Evolutionary conservation across 768 basidiomycete species (phyloP), one percentile per base, ranked within the genome.

Genomic region (Suillus subaureus): DNA sequence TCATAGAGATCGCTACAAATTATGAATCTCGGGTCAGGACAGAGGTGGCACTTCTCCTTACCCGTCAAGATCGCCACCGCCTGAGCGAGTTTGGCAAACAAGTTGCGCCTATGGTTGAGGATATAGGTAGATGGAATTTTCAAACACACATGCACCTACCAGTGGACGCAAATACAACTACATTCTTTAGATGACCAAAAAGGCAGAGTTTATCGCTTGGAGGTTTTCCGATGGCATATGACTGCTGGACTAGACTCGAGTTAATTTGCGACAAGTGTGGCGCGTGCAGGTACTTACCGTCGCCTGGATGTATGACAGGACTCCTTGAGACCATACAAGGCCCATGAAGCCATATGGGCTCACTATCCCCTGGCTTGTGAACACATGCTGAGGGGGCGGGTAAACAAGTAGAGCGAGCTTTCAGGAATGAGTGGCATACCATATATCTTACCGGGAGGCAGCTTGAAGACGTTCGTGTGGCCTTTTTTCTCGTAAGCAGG

Each of bases 11-110:
- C 91, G 4, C 91, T 91, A 69, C 23, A 23, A 61, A 15, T 43
- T 6, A 11, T 58, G 49, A 56, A 66, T 45, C 3, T 31, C 54
- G 49, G 7, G 18, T 28, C 51, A 58, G 16, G 49, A 26, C 26
- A 26, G 40, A 31, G 56, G 51, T 42, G 47, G 1, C 26, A 40
- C n/a, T 42, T 37, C 18, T 7, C 68, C 80, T 69, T 72, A 91
- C 90, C 92, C 92, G 64, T 93, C 92, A n/a, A 93, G 77, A 77
- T 93, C 92, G 0, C 92, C 92, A 42, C 91, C 91, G 12, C 84
- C 89, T n/a, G 18, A 93, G 81, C 66, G 84, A 86, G 3, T 89
- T 91, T 12, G 92, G 84, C 49, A 92, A 71, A 1, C 91, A 89
- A 43, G 89, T 84, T 1, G 70, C 64, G 6, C 89, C 89, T 91